Percentiles rank a stretch among this genome's conserved stretches.
Evolutionary conservation across 352 stramenopile genomes (phyloP).

Genomic region (Pilasporangium apinafurcum): DNA sequence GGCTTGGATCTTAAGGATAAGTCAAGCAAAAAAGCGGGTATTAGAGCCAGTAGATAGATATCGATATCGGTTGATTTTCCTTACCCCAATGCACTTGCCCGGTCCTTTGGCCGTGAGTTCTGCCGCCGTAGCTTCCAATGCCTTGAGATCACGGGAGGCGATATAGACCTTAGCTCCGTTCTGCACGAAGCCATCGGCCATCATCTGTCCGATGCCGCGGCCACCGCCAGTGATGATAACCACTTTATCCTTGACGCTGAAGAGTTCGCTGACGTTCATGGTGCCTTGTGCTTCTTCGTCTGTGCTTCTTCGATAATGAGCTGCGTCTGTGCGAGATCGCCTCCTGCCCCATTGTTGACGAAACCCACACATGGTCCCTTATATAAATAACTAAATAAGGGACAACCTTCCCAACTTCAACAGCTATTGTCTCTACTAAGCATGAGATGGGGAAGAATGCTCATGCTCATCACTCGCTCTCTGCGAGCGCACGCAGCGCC

Average conservation of each 20-base stretch:
- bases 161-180: conserved; percentile 93
- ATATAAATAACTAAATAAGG: too few species aligned
- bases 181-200: conserved; percentile 89
- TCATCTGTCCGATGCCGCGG: conserved; percentile 94
- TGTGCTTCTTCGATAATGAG: too few species aligned
- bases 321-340: too few species aligned
- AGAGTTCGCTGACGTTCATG: conserved; percentile 51
- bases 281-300: too few species aligned
- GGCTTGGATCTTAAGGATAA: conserved; percentile 59
- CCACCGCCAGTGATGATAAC: conserved; percentile 92
- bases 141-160: conserved; percentile 78
- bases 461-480: too few species aligned
- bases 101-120: conserved; percentile 49
- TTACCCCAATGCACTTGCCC: conserved; percentile 56
- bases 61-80: background rate
- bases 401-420: too few species aligned
- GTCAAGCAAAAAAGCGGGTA: too few species aligned
- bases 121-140: conserved; percentile 64
- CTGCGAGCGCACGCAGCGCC: conserved; percentile 10
- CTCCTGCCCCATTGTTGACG: too few species aligned
- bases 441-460: too few species aligned
- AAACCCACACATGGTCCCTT: too few species aligned
- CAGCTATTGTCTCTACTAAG: too few species aligned
- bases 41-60: conserved; percentile 13
- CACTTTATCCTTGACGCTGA: conserved; percentile 61